Conservation (phyloP, 352 stramenopile genomes). For the Phytophthora colocasiae region DNA sequence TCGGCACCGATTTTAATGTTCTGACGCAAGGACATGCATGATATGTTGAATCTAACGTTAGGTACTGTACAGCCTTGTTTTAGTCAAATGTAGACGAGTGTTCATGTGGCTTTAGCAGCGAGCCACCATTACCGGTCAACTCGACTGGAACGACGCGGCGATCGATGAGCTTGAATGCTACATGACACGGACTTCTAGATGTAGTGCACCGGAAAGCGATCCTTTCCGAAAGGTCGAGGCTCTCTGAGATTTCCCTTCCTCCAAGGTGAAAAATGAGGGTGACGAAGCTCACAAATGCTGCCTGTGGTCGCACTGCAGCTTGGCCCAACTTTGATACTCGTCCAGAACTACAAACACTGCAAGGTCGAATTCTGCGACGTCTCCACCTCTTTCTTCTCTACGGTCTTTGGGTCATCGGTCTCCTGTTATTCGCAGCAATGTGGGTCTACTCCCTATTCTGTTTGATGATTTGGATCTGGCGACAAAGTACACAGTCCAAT, state of each 20-base stretch:
- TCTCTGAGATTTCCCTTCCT: no score
- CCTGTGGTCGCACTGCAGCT: slow-evolving; percentile 20
- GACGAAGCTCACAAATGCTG: slow-evolving; percentile 16
- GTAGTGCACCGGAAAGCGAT: background rate
- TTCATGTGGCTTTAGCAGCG: no score
- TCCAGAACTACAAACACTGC: slow-evolving; percentile 36
- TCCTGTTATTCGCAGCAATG: slow-evolving; percentile 33
- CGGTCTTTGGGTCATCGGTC: slow-evolving; percentile 43
- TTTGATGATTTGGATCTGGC: slow-evolving; percentile 22
- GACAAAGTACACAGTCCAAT: background rate
- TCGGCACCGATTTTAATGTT: slow-evolving; percentile 8
- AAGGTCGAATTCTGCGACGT: slow-evolving; percentile 41
- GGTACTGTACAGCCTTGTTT: no score
- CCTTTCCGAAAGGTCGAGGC: slow-evolving; percentile 11
- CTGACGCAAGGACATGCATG: slow-evolving; percentile 7
- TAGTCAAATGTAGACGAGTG: no score
- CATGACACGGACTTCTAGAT: background rate
- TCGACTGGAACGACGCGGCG: no score
- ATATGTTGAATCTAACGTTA: background rate
- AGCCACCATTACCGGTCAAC: no score
- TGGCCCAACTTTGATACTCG: slow-evolving; percentile 32
- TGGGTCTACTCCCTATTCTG: slow-evolving; percentile 26
- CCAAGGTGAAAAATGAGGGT: slow-evolving; percentile 2
- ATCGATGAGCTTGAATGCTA: no score
- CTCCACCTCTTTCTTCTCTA: slow-evolving; percentile 34